Conservation (phyloP, 1,284 basidiomycete species). For the Cutaneotrichosporon curvatum region DNA sequence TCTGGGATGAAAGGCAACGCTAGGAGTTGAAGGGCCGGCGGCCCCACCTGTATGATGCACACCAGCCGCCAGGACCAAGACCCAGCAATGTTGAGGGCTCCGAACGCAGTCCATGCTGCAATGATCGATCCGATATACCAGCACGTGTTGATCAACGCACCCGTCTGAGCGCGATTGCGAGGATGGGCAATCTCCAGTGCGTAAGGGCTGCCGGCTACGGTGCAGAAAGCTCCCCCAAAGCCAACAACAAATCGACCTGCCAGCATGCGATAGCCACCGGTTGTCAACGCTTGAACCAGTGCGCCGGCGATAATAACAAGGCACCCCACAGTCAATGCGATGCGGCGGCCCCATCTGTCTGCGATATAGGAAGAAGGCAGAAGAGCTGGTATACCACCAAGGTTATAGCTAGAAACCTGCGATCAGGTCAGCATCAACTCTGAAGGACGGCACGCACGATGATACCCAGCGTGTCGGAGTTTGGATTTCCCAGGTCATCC, state of each 20-base stretch:
- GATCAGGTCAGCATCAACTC: no score
- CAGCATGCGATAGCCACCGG: constrained; percentile 6
- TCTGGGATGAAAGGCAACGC: constrained; percentile 26
- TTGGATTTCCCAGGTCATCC: constrained; percentile 4
- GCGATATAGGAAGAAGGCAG: constrained; percentile 5
- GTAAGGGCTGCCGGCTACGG: constrained; percentile 4
- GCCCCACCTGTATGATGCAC: constrained; percentile 14
- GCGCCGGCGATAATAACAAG: constrained; percentile 11
- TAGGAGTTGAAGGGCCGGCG: background rate
- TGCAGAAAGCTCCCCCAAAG: constrained; percentile 3
- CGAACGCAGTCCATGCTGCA: constrained; percentile 17
- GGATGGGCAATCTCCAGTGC: constrained; percentile 12
- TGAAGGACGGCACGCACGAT: constrained; percentile 8
- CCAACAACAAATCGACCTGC: constrained; percentile 10
- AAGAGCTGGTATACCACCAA: constrained; percentile 6
- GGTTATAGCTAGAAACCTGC: no score
- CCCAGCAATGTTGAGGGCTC: constrained; percentile 1
- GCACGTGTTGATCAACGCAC: constrained; percentile 9
- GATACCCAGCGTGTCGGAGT: constrained; percentile 10
- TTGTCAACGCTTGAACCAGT: constrained; percentile 6
- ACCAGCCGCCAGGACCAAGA: constrained; percentile 20
- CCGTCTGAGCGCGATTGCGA: constrained; percentile 7
- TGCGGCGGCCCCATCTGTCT: constrained; percentile 12
- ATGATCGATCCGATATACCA: constrained; percentile 15
- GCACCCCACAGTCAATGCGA: constrained; percentile 5